Percentiles rank a stretch among this genome's conserved stretches.
Evolutionary conservation across 495 filamentous ascomycete species (phyloP).

Genomic region (Bathelium albidoporum): DNA sequence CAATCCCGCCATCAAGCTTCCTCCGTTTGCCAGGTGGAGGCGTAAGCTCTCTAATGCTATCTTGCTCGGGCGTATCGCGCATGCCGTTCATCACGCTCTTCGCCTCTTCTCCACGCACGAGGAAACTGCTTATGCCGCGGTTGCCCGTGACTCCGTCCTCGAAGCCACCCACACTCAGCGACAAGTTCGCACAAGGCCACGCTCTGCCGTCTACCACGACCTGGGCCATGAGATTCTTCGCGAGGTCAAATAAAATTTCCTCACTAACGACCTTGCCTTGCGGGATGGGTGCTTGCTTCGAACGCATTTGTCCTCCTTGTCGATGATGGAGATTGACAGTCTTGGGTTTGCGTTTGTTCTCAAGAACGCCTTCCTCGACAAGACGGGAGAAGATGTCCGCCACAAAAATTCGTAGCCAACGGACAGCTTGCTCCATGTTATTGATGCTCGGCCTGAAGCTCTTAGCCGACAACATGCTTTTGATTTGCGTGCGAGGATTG

Average conservation of each 20-base stretch:
- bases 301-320: conserved; percentile 57
- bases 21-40: conserved; percentile 29
- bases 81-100: conserved; percentile 33
- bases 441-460: conserved; percentile 83
- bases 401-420: conserved; percentile 85
- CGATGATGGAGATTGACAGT: conserved; percentile 76
- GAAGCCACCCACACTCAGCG: conserved; percentile 76
- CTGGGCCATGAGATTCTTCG: conserved; percentile 64
- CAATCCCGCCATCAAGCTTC: conserved; percentile 44
- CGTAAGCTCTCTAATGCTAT: conserved; percentile 10
- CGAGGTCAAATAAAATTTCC: conserved; percentile 61
- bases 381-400: conserved; percentile 86
- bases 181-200: conserved; percentile 83
- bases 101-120: conserved; percentile 69
- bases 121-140: conserved; percentile 72
- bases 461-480: conserved; percentile 97
- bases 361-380: conserved; percentile 83
- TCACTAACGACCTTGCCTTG: conserved; percentile 64
- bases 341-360: conserved; percentile 77
- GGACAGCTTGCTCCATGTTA: conserved; percentile 64
- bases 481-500: conserved; percentile 84
- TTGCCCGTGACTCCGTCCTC: conserved; percentile 80
- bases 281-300: conserved; percentile 65
- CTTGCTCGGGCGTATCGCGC: conserved; percentile 19
- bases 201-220: conserved; percentile 63